phyloP scores from a whole-genome alignment of 1,284 basidiomycete species.

The Lignosus rhinocerotis region DNA sequence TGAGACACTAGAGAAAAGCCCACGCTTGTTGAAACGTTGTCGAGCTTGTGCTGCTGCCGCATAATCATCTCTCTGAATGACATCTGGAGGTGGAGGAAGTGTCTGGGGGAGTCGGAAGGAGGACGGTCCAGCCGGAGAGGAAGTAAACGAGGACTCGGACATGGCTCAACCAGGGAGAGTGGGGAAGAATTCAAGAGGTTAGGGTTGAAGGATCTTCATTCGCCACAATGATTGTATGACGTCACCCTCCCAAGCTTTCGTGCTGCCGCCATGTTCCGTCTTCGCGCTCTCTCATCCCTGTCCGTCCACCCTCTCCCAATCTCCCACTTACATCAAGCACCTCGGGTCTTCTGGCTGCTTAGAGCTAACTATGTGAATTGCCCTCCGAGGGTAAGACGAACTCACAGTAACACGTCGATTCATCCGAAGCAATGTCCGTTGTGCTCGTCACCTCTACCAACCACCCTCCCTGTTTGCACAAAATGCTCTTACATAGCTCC shows the following conservation, averaged over 20 bases:
- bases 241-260: slow-evolving; percentile 20
- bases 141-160: slow-evolving; percentile 18
- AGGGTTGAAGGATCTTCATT: slow-evolving; percentile 16
- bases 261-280: slow-evolving; percentile 27
- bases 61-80: slow-evolving; percentile 38
- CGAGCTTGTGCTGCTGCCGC: slow-evolving; percentile 45
- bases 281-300: slow-evolving; percentile 16
- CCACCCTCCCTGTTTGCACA: slow-evolving; percentile 67
- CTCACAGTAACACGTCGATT: neutral
- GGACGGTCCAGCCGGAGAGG: slow-evolving; percentile 23
- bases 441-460: slow-evolving; percentile 58
- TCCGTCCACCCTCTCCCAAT: slow-evolving; percentile 4
- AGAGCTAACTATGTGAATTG: neutral
- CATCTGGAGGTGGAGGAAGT: slow-evolving; percentile 26
- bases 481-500: slow-evolving; percentile 63
- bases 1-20: slow-evolving; percentile 19
- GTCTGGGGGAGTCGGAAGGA: neutral
- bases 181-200: slow-evolving; percentile 13
- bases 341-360: neutral
- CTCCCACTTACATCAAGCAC: neutral
- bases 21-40: slow-evolving; percentile 36
- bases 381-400: neutral
- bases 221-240: slow-evolving; percentile 26
- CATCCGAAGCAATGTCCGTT: slow-evolving; percentile 47
- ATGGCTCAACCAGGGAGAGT: slow-evolving; percentile 17